phyloP scores from a whole-genome alignment of 805 yeast genomes.

The Kuraishia hungarica region DNA sequence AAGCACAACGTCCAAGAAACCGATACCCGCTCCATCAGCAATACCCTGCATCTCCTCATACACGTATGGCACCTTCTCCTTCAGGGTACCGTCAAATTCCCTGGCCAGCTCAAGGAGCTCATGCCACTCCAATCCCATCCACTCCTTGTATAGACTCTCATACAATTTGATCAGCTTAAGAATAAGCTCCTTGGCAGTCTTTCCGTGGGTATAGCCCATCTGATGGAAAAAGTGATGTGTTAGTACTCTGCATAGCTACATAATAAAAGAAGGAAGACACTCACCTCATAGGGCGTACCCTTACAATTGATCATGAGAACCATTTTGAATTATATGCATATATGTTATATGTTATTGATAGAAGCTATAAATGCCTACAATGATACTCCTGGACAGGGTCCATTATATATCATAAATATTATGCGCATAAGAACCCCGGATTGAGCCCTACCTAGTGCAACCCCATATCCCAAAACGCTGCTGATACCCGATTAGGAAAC shows the following conservation, averaged over 20 bases:
- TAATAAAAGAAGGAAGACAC: neutral
- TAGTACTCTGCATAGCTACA: neutral
- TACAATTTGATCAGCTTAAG: constrained; percentile 2
- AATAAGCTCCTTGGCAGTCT: constrained; percentile 4
- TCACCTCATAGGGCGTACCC: constrained; percentile 9
- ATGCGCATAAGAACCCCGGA: neutral
- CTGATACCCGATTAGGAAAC: neutral
- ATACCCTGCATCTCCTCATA: constrained; percentile 8
- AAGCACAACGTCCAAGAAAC: constrained; percentile 5
- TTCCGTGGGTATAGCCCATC: constrained; percentile 8
- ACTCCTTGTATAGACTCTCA: constrained; percentile 1
- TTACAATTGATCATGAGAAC: constrained; percentile 6
- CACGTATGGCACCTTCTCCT: constrained; percentile 2
- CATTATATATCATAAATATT: neutral
- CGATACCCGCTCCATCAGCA: constrained; percentile 6
- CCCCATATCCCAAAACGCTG: neutral
- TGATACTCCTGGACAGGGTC: neutral
- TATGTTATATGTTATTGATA: no score
- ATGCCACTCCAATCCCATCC: constrained; percentile 5
- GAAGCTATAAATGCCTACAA: neutral
- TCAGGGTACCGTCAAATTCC: constrained; percentile 3
- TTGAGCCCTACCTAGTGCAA: neutral
- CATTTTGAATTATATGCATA: constrained; percentile 1
- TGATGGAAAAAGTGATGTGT: neutral
- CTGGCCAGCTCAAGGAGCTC: constrained; percentile 4